Percentiles rank a stretch among this genome's conserved stretches.
phyloP scores from a whole-genome alignment of 2,329 filamentous ascomycete species.

The Diaporthe vexans region DNA sequence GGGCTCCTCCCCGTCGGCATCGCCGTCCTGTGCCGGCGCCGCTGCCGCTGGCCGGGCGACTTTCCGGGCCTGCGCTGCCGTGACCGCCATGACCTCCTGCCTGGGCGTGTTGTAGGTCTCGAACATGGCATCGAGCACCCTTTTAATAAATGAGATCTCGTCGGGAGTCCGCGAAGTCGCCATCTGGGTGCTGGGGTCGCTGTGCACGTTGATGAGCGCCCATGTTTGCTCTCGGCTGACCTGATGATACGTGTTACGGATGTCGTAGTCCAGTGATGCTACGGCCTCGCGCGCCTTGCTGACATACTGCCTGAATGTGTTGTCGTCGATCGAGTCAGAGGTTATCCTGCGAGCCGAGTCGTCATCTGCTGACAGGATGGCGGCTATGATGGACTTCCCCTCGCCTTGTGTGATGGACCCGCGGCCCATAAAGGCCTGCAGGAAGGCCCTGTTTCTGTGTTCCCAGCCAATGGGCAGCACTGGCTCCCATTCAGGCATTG shows the following conservation, averaged over 20 bases:
- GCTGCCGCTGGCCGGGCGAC: slow-evolving; percentile 67
- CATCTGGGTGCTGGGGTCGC: slow-evolving; percentile 87
- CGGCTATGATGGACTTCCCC: slow-evolving; percentile 80
- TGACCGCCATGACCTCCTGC: slow-evolving; percentile 88
- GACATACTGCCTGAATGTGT: slow-evolving; percentile 78
- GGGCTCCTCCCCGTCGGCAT: slow-evolving; percentile 52
- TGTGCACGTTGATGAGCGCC: slow-evolving; percentile 89
- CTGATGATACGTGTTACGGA: slow-evolving; percentile 82
- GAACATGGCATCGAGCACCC: slow-evolving; percentile 92
- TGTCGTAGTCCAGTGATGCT: slow-evolving; percentile 88
- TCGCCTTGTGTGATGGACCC: slow-evolving; percentile 83
- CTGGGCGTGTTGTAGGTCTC: slow-evolving; percentile 84
- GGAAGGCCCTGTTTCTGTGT: slow-evolving; percentile 85
- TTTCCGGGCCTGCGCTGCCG: slow-evolving; percentile 82
- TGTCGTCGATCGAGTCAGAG: slow-evolving; percentile 75
- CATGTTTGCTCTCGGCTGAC: slow-evolving; percentile 76
- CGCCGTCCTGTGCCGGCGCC: slow-evolving; percentile 48
- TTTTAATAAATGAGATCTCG: slow-evolving; percentile 90
- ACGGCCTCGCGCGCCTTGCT: slow-evolving; percentile 78
- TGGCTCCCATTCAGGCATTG: slow-evolving; percentile 49
- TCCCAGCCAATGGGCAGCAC: slow-evolving; percentile 56
- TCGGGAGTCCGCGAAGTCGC: slow-evolving; percentile 85
- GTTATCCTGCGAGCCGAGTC: slow-evolving; percentile 56
- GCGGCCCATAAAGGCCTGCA: slow-evolving; percentile 88
- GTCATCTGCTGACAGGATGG: slow-evolving; percentile 74